Evolutionary conservation across 345 rosid species (phyloP).

Genomic region (Salix koriyanagi): DNA sequence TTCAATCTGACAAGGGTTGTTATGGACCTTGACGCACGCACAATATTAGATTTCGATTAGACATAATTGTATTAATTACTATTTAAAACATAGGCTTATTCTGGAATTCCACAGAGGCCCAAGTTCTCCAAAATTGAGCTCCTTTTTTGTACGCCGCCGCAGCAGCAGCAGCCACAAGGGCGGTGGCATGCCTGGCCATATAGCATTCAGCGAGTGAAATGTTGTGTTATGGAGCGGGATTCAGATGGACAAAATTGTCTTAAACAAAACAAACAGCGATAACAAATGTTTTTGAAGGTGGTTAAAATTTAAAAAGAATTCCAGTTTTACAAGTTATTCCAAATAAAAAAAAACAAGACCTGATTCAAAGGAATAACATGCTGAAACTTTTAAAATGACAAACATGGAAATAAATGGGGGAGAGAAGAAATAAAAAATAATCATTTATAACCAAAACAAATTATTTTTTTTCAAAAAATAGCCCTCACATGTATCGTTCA

Average conservation of each 20-base stretch:
- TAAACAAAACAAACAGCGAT: too few relatives aligned
- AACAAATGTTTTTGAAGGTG: too few relatives aligned
- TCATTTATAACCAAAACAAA: too few relatives aligned
- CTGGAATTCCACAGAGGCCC: neutral
- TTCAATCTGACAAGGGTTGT: neutral
- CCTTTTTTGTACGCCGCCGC: neutral
- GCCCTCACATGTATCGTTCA: too few relatives aligned
- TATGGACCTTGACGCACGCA: neutral
- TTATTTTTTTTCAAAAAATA: too few relatives aligned
- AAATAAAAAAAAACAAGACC: fast-evolving
- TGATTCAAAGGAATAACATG: too few relatives aligned
- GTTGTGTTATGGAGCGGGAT: neutral
- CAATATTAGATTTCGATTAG: conserved; percentile 8
- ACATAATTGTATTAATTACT: neutral
- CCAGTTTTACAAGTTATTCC: too few relatives aligned
- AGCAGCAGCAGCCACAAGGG: neutral
- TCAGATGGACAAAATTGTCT: neutral
- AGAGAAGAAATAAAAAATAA: too few relatives aligned
- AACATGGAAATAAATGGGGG: too few relatives aligned
- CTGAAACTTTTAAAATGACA: too few relatives aligned
- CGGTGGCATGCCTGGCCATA: neutral
- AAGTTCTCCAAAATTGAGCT: neutral
- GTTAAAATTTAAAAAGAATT: too few relatives aligned
- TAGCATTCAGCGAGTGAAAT: neutral
- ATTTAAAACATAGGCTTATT: neutral